phyloP scores from a whole-genome alignment of 2,329 filamentous ascomycete species.

The Colletotrichum sp. region DNA sequence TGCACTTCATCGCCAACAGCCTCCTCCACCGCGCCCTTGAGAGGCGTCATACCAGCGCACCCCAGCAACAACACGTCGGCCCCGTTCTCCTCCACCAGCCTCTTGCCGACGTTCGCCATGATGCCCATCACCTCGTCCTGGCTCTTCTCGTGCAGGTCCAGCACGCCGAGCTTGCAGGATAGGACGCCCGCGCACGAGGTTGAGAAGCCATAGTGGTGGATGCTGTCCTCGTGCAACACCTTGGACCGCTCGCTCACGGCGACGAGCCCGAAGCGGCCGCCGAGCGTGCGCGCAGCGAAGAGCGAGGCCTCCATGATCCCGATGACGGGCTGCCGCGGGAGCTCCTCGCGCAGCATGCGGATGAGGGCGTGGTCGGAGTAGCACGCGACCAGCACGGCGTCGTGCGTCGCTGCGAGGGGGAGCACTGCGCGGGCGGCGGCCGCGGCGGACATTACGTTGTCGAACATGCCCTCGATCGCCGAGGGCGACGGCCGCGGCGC shows the following conservation, averaged over 20 bases:
- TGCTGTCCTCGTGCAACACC: constrained; percentile 19
- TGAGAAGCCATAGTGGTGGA: constrained; percentile 9
- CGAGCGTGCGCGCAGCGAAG: constrained; percentile 1
- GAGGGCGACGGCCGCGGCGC: neutral
- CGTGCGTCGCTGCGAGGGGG: constrained; percentile 41
- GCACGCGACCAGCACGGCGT: constrained; percentile 10
- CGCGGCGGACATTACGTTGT: constrained; percentile 60
- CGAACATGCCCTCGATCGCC: constrained; percentile 62
- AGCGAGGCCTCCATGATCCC: constrained; percentile 82
- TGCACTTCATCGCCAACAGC: constrained; percentile 7
- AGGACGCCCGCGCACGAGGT: constrained; percentile 2
- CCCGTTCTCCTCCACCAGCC: neutral
- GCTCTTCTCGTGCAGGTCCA: constrained; percentile 18
- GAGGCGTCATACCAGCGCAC: constrained; percentile 9
- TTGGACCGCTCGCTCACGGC: constrained; percentile 7
- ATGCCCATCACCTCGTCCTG: constrained; percentile 7
- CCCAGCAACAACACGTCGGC: constrained; percentile 9
- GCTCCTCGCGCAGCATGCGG: constrained; percentile 10
- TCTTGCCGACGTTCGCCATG: constrained; percentile 8
- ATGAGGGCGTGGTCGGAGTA: constrained; percentile 15
- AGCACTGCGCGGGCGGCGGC: constrained; percentile 38
- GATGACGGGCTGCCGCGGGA: constrained; percentile 54
- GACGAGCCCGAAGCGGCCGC: constrained; percentile 5
- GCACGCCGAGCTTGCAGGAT: constrained; percentile 2
- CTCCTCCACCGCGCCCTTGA: constrained; percentile 10